These are phyloP conservation scores for Saturnispora gosingensis DNA, from an alignment of 805 yeast genomes.

Conservation along the genomic window DNA sequence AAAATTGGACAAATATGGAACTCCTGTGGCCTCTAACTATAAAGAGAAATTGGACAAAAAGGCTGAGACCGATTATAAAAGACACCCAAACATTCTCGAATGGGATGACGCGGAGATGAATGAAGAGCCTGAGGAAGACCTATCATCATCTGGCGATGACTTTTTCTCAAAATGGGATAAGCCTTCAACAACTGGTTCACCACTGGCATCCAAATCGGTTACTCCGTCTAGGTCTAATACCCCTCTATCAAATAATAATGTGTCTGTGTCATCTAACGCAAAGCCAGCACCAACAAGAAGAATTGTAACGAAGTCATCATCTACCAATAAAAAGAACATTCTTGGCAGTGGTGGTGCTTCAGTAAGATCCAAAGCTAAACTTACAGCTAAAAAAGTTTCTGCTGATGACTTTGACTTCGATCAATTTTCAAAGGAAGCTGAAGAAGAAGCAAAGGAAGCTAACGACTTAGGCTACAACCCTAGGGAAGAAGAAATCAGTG, in stretches of 20 bases:
- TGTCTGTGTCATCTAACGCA: conserved; percentile 15
- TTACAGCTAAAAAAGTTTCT: conserved; percentile 48
- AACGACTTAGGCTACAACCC: conserved; percentile 46
- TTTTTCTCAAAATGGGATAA: conserved; percentile 90
- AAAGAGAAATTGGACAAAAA: conserved; percentile 68
- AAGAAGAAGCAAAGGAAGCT: conserved; percentile 68
- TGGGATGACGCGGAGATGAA: conserved; percentile 39
- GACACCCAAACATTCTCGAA: conserved; percentile 66
- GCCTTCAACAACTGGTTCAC: conserved; percentile 47
- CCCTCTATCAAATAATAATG: conserved; percentile 18
- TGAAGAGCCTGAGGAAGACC: conserved; percentile 41
- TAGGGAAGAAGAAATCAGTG: conserved; percentile 14
- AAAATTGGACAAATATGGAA: conserved; percentile 70
- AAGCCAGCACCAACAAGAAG: conserved; percentile 25
- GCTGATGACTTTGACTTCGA: conserved; percentile 46
- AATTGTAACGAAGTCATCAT: conserved; percentile 23
- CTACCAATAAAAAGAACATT: conserved; percentile 26
- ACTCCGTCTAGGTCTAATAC: conserved; percentile 30
- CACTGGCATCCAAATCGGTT: conserved; percentile 35
- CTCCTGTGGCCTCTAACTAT: conserved; percentile 71
- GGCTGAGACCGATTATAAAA: conserved; percentile 54
- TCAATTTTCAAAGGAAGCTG: conserved; percentile 66
- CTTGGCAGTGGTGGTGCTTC: conserved; percentile 22
- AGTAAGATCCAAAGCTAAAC: conserved; percentile 47
- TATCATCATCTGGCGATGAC: conserved; percentile 53